These are phyloP conservation scores for Leccinum aurantiacum DNA, from an alignment of 768 basidiomycete genomes.

Conservation along the genomic window DNA sequence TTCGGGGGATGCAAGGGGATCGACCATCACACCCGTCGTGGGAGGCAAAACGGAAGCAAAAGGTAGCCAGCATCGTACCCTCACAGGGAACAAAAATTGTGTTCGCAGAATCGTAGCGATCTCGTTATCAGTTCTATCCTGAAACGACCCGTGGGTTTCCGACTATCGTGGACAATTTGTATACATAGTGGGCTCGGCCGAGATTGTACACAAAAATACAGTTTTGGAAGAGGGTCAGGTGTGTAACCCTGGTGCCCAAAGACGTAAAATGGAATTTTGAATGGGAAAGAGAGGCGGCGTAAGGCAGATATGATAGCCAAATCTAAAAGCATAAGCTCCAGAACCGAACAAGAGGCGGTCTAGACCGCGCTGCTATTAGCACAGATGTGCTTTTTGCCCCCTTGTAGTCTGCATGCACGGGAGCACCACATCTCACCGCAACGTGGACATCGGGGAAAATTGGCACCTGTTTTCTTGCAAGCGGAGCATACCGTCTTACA, in stretches of 20 bases:
- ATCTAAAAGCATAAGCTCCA: background rate
- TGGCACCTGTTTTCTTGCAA: constrained; percentile 51
- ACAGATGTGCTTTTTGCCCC: constrained; percentile 54
- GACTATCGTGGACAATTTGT: constrained; percentile 1
- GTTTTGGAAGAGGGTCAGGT: background rate
- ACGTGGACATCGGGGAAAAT: constrained; percentile 62
- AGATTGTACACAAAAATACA: constrained; percentile 2
- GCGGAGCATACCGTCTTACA: constrained; percentile 45
- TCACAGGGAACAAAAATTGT: constrained; percentile 87
- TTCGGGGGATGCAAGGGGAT: constrained; percentile 12
- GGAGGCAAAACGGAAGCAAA: constrained; percentile 87
- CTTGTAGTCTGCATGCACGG: constrained; percentile 54
- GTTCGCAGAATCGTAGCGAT: constrained; percentile 34
- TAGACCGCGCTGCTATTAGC: constrained; percentile 14
- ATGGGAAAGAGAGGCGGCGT: background rate
- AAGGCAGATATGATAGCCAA: background rate
- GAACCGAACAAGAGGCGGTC: background rate
- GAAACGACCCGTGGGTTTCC: background rate
- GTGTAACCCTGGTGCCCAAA: background rate
- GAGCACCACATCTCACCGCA: constrained; percentile 67
- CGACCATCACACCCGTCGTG: constrained; percentile 86
- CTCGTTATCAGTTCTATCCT: background rate
- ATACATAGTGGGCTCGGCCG: background rate
- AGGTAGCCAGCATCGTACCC: constrained; percentile 60
- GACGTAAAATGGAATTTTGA: background rate